Evolutionary conservation across 2,329 filamentous ascomycete genomes (phyloP).

Genomic region (Anisogramma anomala): DNA sequence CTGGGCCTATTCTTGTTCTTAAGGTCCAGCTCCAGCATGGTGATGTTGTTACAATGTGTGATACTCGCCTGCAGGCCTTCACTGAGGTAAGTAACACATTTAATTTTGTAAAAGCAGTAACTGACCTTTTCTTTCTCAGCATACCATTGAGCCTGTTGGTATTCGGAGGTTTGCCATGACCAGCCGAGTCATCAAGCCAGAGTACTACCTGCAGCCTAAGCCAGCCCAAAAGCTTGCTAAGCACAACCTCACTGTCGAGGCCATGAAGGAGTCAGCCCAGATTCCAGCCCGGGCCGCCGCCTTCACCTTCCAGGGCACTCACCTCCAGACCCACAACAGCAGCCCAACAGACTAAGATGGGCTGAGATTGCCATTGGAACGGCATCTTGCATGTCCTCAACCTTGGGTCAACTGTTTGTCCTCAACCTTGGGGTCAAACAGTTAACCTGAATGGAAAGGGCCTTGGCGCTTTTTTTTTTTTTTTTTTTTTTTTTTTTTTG

Average conservation of each 20-base stretch:
- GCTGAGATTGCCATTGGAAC: neutral
- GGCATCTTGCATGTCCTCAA: neutral
- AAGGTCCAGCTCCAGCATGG: conserved; percentile 43
- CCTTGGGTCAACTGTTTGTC: neutral
- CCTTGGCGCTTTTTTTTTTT: neutral
- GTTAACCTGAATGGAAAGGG: too few relatives aligned
- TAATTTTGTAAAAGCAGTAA: conserved; percentile 14
- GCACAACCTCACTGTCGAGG: neutral
- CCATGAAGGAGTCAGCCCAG: neutral
- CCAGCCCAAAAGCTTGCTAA: neutral
- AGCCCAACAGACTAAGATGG: neutral
- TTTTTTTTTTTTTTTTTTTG: too few relatives aligned
- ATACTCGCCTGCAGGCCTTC: conserved; percentile 40
- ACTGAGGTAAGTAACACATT: conserved; percentile 36
- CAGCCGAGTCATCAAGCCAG: conserved; percentile 5
- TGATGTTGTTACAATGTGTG: conserved; percentile 49
- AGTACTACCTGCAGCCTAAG: conserved; percentile 1
- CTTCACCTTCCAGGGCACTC: conserved; percentile 2
- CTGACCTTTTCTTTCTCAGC: conserved; percentile 3
- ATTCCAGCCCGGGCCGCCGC: neutral
- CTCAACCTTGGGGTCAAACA: too few relatives aligned
- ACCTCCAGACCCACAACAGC: neutral
- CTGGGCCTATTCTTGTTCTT: conserved; percentile 18
- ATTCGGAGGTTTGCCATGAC: conserved; percentile 9
- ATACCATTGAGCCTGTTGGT: conserved; percentile 1